phyloP scores from a whole-genome alignment of 352 stramenopile species.

The Globisporangium megalacanthum region DNA sequence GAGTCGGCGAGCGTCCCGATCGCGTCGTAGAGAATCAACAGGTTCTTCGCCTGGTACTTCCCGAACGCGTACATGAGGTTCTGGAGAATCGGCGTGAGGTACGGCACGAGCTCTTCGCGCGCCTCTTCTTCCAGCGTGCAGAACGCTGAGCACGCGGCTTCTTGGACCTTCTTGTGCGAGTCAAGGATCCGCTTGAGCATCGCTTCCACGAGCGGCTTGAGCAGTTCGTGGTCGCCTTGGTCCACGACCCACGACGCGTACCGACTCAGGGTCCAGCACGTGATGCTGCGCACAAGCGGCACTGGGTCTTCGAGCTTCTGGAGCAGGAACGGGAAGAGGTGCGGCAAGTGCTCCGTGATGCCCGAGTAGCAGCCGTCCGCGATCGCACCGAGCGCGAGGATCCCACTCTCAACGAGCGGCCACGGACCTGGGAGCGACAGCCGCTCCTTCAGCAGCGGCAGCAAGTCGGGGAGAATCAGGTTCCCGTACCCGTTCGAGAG shows the following conservation, averaged over 20 bases:
- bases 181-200: conserved; percentile 89
- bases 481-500: conserved; percentile 91
- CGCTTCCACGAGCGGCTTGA: conserved; percentile 76
- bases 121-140: conserved; percentile 93
- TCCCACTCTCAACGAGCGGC: conserved; percentile 92
- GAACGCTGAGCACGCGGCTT: conserved; percentile 92
- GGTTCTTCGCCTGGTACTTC: conserved; percentile 93
- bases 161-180: conserved; percentile 93
- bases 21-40: conserved; percentile 95
- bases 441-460: conserved; percentile 90
- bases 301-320: conserved; percentile 85
- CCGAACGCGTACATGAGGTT: conserved; percentile 91
- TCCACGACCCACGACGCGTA: conserved; percentile 92
- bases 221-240: conserved; percentile 83
- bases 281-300: conserved; percentile 92
- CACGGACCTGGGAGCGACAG: conserved; percentile 89
- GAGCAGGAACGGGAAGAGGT: conserved; percentile 94
- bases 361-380: conserved; percentile 92
- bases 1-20: conserved; percentile 94
- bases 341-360: conserved; percentile 88
- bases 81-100: conserved; percentile 89
- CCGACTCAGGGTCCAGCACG: conserved; percentile 92
- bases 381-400: conserved; percentile 94
- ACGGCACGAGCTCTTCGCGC: conserved; percentile 90
- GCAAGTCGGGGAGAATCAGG: conserved; percentile 88